A percentile compares a stretch with the other conserved stretches of the same genome.
phyloP scores from a whole-genome alignment of 2,329 filamentous ascomycete genomes.

The Aureobasidium sp. region DNA sequence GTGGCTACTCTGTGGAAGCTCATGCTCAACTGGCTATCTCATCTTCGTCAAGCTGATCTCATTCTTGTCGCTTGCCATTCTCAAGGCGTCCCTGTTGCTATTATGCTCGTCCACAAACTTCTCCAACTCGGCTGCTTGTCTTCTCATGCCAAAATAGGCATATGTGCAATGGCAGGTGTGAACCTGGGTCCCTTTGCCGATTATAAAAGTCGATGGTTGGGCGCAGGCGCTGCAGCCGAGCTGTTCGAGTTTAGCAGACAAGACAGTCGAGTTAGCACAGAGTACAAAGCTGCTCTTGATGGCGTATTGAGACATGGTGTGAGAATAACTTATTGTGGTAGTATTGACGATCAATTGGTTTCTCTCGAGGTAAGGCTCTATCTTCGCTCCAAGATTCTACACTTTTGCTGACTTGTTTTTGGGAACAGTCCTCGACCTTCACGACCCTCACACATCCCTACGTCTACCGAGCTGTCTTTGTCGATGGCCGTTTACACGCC shows the following conservation, averaged over 20 bases:
- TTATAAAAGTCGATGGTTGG: constrained; percentile 82
- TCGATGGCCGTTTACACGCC: constrained; percentile 85
- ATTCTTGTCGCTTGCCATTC: constrained; percentile 91
- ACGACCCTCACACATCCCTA: constrained; percentile 82
- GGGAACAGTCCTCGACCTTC: constrained; percentile 66
- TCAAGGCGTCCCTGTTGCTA: constrained; percentile 86
- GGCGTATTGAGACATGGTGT: constrained; percentile 70
- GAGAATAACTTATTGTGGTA: constrained; percentile 80
- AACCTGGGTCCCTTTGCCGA: constrained; percentile 89
- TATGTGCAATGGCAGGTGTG: constrained; percentile 87
- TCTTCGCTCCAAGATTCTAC: too few species aligned
- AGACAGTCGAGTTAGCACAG: constrained; percentile 71
- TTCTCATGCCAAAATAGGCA: constrained; percentile 62
- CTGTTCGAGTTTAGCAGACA: constrained; percentile 88
- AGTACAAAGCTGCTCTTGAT: constrained; percentile 70
- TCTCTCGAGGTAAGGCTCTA: constrained; percentile 64
- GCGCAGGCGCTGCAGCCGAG: constrained; percentile 75
- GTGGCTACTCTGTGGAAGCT: constrained; percentile 93
- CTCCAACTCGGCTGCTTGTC: constrained; percentile 83
- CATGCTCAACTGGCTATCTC: constrained; percentile 88
- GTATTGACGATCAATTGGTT: constrained; percentile 94
- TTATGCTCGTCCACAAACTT: constrained; percentile 88
- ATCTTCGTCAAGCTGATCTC: constrained; percentile 79
- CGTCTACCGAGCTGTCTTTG: constrained; percentile 91
- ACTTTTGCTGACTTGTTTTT: not conserved